Percentiles rank a stretch among this genome's conserved stretches.
phyloP scores from a whole-genome alignment of 2,329 filamentous ascomycete species.

The Penicillium concentricum region DNA sequence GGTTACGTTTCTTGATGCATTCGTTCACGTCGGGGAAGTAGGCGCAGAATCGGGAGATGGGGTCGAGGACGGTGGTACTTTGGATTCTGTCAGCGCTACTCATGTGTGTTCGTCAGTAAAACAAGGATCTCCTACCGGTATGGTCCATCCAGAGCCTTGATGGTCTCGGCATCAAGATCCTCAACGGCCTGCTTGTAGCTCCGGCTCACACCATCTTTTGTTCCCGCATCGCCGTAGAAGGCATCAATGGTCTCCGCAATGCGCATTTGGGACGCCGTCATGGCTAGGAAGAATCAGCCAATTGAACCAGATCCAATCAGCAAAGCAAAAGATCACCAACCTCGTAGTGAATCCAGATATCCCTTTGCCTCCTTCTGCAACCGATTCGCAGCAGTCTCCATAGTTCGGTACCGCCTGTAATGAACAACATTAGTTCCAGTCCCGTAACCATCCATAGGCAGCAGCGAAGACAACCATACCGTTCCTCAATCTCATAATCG shows the following conservation, averaged over 20 bases:
- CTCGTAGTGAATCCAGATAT: constrained; percentile 91
- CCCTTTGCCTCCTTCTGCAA: constrained; percentile 98
- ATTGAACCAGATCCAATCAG: neutral
- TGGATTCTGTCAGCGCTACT: constrained; percentile 1
- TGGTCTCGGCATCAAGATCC: constrained; percentile 95
- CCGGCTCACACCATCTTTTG: constrained; percentile 89
- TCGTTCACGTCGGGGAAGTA: constrained; percentile 99
- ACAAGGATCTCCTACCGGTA: constrained; percentile 62
- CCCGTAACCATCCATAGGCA: neutral
- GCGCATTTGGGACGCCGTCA: constrained; percentile 99
- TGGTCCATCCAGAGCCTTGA: constrained; percentile 95
- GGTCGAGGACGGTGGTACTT: constrained; percentile 88
- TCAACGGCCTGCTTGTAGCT: constrained; percentile 99
- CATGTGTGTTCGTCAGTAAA: neutral
- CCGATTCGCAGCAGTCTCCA: constrained; percentile 89
- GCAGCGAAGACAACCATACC: constrained; percentile 48
- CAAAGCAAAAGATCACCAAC: constrained; percentile 44
- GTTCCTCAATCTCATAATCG: constrained; percentile 96
- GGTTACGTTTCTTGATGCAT: constrained; percentile 97
- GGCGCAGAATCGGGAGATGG: constrained; percentile 91
- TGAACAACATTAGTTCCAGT: constrained; percentile 20
- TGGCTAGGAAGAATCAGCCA: constrained; percentile 58
- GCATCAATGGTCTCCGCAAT: constrained; percentile 99
- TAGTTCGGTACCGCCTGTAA: constrained; percentile 86
- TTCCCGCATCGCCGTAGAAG: constrained; percentile 95